Percentiles rank a stretch among this genome's conserved stretches.
phyloP scores from a whole-genome alignment of 139 green algal species.

The Astrephomene gubernaculifera region DNA sequence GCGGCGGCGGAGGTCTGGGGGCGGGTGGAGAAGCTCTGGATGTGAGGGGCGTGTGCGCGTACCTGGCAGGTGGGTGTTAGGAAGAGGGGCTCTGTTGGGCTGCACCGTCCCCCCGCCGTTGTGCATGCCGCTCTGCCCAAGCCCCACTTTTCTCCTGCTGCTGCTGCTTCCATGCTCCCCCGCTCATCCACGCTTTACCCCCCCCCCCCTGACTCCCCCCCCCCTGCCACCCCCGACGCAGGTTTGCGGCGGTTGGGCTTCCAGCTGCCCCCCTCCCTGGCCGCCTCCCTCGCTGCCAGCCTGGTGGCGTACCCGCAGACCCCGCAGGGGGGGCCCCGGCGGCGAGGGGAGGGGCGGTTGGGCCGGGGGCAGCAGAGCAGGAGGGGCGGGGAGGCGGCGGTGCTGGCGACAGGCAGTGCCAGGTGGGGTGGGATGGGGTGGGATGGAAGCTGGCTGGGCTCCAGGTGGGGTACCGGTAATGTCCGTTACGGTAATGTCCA shows the following conservation, averaged over 20 bases:
- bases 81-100: background rate
- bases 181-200: background rate
- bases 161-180: too few species aligned
- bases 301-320: too few species aligned
- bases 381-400: background rate
- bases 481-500: too few species aligned
- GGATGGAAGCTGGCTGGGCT: too few species aligned
- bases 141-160: too few species aligned
- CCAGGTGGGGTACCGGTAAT: too few species aligned
- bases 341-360: too few species aligned
- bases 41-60: background rate
- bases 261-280: background rate
- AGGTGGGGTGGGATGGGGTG: too few species aligned
- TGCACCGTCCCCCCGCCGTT: background rate
- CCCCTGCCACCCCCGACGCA: background rate
- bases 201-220: background rate
- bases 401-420: background rate
- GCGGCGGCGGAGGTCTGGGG: background rate
- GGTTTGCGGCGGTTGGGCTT: slow-evolving; percentile 4
- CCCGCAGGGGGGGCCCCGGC: too few species aligned
- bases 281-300: background rate
- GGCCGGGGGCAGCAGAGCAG: too few species aligned
- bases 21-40: background rate
- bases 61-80: background rate
- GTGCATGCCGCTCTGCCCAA: too few species aligned